phyloP scores from a whole-genome alignment of 257 asterid genomes.

The Fraxinus anomala region DNA sequence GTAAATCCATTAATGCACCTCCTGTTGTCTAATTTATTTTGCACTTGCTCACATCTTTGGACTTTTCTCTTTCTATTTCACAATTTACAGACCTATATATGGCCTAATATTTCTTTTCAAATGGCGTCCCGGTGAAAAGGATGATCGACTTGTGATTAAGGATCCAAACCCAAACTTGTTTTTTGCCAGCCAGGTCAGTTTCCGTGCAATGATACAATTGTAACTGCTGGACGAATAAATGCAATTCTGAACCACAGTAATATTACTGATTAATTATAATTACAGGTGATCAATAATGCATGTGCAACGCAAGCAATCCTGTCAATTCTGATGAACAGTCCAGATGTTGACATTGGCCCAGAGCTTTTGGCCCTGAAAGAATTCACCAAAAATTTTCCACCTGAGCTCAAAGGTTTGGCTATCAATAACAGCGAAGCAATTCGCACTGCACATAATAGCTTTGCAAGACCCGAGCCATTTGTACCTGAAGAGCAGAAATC shows the following conservation, averaged over 20 bases:
- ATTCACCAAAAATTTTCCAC: conserved; percentile 86
- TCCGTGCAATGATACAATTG: conserved; percentile 2
- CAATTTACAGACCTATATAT: conserved; percentile 71
- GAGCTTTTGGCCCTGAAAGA: conserved; percentile 80
- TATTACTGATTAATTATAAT: conserved; percentile 8
- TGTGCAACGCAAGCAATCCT: conserved; percentile 99
- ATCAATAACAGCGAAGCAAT: conserved; percentile 94
- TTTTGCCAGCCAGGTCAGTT: conserved; percentile 90
- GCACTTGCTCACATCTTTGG: conserved; percentile 5
- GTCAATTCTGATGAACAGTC: conserved; percentile 81
- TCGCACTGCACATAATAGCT: conserved; percentile 94
- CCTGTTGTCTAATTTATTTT: neutral
- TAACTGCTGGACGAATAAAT: conserved; percentile 8
- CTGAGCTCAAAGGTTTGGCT: conserved; percentile 91
- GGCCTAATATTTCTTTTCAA: conserved; percentile 96
- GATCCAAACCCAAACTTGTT: conserved; percentile 91
- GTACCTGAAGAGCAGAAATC: conserved; percentile 87
- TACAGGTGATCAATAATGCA: conserved; percentile 92
- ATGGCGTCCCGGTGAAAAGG: conserved; percentile 98
- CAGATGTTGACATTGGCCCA: conserved; percentile 85
- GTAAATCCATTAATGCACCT: conserved; percentile 38
- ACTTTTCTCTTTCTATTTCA: neutral
- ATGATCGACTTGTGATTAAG: conserved; percentile 80
- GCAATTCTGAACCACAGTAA: conserved; percentile 14
- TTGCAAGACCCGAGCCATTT: conserved; percentile 95